These are phyloP conservation scores for Populus hybrid DNA, from an alignment of 441 rosid species.

Conservation along the genomic window DNA sequence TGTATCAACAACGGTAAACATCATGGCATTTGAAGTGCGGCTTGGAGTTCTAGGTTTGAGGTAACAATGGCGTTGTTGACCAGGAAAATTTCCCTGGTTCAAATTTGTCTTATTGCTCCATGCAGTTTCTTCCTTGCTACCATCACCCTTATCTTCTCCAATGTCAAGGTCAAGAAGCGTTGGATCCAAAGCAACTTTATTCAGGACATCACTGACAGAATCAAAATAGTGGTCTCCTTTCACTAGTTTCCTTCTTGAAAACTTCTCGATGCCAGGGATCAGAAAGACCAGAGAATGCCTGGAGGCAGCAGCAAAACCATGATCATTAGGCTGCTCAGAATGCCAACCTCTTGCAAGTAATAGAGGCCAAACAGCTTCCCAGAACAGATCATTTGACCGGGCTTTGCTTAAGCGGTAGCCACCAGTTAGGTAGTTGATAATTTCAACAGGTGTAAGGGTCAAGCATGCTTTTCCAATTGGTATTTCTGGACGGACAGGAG, in stretches of 20 bases:
- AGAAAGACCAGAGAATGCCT: no score
- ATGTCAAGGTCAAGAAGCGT: conserved; percentile 59
- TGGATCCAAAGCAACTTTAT: conserved; percentile 67
- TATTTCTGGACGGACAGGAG: conserved; percentile 35
- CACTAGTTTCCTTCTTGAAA: no score
- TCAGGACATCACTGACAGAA: not conserved
- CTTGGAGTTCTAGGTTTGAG: conserved; percentile 56
- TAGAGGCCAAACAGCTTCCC: conserved; percentile 78
- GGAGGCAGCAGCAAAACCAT: not conserved
- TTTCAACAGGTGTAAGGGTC: conserved; percentile 38
- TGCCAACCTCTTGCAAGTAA: conserved; percentile 69
- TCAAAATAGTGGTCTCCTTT: no score
- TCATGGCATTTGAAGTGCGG: conserved; percentile 23
- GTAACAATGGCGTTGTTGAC: conserved; percentile 38
- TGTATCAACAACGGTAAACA: conserved; percentile 68
- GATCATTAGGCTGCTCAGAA: conserved; percentile 52
- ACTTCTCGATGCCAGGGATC: no score
- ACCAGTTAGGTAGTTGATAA: conserved; percentile 47
- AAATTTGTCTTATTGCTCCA: conserved; percentile 25
- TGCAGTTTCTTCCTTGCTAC: conserved; percentile 31
- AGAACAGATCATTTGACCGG: conserved; percentile 55
- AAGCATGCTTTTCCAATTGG: conserved; percentile 58
- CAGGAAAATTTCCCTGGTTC: conserved; percentile 20
- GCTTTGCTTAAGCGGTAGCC: conserved; percentile 60
- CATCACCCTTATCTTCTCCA: conserved; percentile 27